Base-by-base conservation (phyloP, 2,329 filamentous ascomycete species). In the Colletotrichum sp. region DNA sequence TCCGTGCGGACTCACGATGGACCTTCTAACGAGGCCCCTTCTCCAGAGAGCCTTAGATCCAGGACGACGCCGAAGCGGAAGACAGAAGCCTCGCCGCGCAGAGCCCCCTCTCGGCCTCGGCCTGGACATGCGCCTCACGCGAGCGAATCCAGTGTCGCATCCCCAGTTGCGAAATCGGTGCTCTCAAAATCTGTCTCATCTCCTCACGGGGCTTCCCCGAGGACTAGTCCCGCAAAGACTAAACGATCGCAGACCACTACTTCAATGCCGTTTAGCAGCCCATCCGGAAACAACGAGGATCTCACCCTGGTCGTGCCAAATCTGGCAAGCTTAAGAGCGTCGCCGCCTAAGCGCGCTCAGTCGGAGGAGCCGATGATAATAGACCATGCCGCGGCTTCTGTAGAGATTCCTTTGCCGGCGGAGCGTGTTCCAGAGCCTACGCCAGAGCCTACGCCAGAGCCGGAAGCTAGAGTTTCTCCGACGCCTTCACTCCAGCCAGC, bases 1-100 rank as follows among this genome's bases (percentile, higher is more conserved):
- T 93, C 92, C 24, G 88, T 92, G 12, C 86, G 92, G 78, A 87
- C 87, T n/a, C 89, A 90, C 68, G 87, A 89, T 67, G 83, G 81
- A 4, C 82, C 84, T 4, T 84, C 84, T 2, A 67, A 79, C 1
- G 87, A 88, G 79, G 84, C 85, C 16, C 79, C 84, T 4, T 91
- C 90, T 77, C 90, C 90, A 3, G 88, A 89, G 60, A 85, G 81
- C 55, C 78, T 83, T 28, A 89, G 85, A 78, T 80, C 86, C 21
- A 92, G 89, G 82, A 81, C 84, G 63, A 89, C 88, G 7, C 87
- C 91, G 2, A 91, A 88, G 80, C 83, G 85, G n/a, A 88, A 83
- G 74, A 68, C 86, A 69, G 88, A 86, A 28, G 86, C 87, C 8
- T 90, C 90, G n/a, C 90, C 90, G 79, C 90, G 85, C 79, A 87